phyloP scores from a whole-genome alignment of 805 yeast species.

The Candida hispaniensis region DNA sequence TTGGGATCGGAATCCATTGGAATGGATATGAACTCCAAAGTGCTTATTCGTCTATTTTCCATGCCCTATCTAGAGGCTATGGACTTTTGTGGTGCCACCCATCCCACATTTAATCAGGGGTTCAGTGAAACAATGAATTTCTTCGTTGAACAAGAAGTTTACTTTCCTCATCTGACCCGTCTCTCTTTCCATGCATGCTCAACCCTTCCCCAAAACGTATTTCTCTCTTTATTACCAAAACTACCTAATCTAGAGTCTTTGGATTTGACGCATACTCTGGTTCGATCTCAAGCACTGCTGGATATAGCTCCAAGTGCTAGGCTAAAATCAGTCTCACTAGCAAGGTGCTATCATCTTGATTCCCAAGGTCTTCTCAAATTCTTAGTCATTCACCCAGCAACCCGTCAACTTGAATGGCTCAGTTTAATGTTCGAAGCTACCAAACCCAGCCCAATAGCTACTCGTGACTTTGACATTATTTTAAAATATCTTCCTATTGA shows the following conservation, averaged over 20 bases:
- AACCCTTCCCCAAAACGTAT: conserved; percentile 49
- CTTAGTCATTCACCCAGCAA: conserved; percentile 60
- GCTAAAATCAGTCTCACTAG: conserved; percentile 63
- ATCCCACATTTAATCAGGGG: conserved; percentile 23
- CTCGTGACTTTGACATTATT: conserved; percentile 42
- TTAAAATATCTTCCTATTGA: conserved; percentile 32
- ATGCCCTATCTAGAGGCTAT: conserved; percentile 51
- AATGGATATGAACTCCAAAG: conserved; percentile 58
- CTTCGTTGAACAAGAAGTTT: conserved; percentile 17
- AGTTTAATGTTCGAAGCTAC: conserved; percentile 54
- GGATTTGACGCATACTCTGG: conserved; percentile 73
- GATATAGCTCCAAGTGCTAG: conserved; percentile 46
- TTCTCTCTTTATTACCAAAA: conserved; percentile 47
- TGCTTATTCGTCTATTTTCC: conserved; percentile 47
- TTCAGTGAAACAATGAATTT: conserved; percentile 18
- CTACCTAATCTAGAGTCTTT: conserved; percentile 49
- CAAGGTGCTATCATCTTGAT: conserved; percentile 55
- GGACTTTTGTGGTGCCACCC: conserved; percentile 85
- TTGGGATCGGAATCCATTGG: conserved; percentile 78
- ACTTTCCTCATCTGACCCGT: conserved; percentile 30
- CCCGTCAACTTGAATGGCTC: conserved; percentile 50
- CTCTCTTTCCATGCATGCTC: conserved; percentile 84
- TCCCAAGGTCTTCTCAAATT: conserved; percentile 63
- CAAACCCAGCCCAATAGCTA: conserved; percentile 44
- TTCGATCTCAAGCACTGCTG: conserved; percentile 51